Percentiles rank a stretch among this genome's conserved stretches.
phyloP scores from a whole-genome alignment of 2,329 filamentous ascomycete species.

The Ascochyta rabiei region DNA sequence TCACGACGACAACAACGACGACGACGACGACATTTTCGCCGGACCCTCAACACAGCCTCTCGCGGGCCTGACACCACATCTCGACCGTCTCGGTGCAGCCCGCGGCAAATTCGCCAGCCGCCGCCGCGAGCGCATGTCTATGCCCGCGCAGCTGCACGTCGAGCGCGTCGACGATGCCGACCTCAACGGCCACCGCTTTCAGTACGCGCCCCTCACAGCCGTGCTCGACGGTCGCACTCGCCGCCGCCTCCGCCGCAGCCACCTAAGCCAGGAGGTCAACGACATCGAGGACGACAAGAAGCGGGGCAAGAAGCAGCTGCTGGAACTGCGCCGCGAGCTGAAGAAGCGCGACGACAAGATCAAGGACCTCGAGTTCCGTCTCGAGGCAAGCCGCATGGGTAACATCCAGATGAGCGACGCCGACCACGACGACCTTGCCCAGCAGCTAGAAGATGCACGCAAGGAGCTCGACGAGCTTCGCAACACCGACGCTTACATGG shows the following conservation, averaged over 20 bases:
- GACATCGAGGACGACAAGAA: constrained; percentile 46
- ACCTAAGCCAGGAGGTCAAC: constrained; percentile 51
- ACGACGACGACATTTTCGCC: constrained; percentile 25
- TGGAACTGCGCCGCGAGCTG: constrained; percentile 47
- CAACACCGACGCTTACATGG: constrained; percentile 39
- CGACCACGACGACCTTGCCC: constrained; percentile 39
- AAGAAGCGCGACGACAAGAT: constrained; percentile 45
- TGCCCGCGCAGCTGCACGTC: constrained; percentile 43
- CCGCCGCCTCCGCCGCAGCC: constrained; percentile 50
- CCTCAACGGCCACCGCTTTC: constrained; percentile 30
- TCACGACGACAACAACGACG: constrained; percentile 24
- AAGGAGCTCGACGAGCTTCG: constrained; percentile 46
- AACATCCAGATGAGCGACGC: constrained; percentile 48
- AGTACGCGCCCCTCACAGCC: constrained; percentile 44
- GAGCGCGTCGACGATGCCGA: constrained; percentile 35
- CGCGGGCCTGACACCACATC: constrained; percentile 41
- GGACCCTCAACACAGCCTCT: constrained; percentile 34
- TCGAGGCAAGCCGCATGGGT: constrained; percentile 45
- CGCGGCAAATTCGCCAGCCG: constrained; percentile 32
- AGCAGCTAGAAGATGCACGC: constrained; percentile 43
- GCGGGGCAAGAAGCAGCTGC: constrained; percentile 46
- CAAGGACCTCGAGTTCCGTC: constrained; percentile 46
- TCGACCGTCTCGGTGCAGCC: constrained; percentile 36
- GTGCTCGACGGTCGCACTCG: constrained; percentile 42
- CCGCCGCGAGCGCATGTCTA: constrained; percentile 42